Percentiles rank a stretch among this genome's conserved stretches.
phyloP scores from a whole-genome alignment of 768 basidiomycete species.

The Lactarius psammicola region DNA sequence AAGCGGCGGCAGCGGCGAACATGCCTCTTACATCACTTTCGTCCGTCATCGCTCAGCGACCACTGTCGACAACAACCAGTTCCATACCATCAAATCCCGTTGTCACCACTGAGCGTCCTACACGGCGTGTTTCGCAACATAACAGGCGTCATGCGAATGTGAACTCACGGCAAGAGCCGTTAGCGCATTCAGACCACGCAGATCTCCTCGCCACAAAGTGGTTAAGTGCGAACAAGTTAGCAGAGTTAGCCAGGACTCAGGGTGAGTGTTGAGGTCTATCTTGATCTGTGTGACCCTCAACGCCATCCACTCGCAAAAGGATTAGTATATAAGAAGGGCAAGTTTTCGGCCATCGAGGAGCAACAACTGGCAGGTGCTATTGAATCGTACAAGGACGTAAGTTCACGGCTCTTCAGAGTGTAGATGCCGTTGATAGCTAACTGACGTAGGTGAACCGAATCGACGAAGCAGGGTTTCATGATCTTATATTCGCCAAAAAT shows the following conservation, averaged over 20 bases:
- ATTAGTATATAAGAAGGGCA: slow-evolving; percentile 84
- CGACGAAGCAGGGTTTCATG: slow-evolving; percentile 51
- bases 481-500: slow-evolving; percentile 67
- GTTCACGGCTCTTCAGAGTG: slow-evolving; percentile 31
- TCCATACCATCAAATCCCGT: slow-evolving; percentile 2
- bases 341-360: slow-evolving; percentile 79
- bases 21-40: slow-evolving; percentile 31
- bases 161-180: slow-evolving; percentile 34
- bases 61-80: not conserved
- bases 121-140: slow-evolving; percentile 8
- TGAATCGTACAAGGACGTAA: slow-evolving; percentile 56
- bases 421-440: slow-evolving; percentile 16
- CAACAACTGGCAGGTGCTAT: slow-evolving; percentile 64
- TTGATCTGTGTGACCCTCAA: not conserved
- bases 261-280: slow-evolving; percentile 41
- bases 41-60: slow-evolving; percentile 18
- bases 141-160: slow-evolving; percentile 10
- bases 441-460: slow-evolving; percentile 49
- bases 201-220: slow-evolving; percentile 75
- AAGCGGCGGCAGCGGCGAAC: slow-evolving; percentile 49
- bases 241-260: slow-evolving; percentile 64
- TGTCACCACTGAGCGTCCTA: not conserved
- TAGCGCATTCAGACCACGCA: slow-evolving; percentile 56
- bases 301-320: slow-evolving; percentile 42
- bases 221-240: slow-evolving; percentile 66